Base-by-base conservation (phyloP, 2,329 filamentous ascomycete genomes). In the Clonostachys sp. region DNA sequence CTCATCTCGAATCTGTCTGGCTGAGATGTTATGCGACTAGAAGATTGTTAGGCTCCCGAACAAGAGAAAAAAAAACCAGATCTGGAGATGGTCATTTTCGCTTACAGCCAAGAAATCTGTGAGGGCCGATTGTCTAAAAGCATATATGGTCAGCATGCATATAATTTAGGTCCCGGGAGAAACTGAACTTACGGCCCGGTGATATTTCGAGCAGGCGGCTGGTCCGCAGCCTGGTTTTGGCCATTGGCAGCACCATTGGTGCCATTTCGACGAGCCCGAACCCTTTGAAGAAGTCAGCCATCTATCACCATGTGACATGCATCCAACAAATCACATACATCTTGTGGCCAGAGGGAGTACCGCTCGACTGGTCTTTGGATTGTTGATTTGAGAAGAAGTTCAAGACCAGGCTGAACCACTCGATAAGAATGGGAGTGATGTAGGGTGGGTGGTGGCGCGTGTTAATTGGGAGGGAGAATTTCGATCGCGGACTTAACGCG, bases 21-120 rank as follows among this genome's bases (percentile, higher is more conserved):
- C 77, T 18, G 81, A 88, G 54, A 90, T 90, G 57, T 89, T 89
- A 63, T 88, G 84, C 3, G 85, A 81, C 78, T 86, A 12, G 16
- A 6, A 12, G 13, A 33, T 30, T 30, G 20, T 42, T 13, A 45
- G 34, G 24, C 24, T 30, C n/a, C 34, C 10, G 8, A 17, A n/a
- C 30, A 16, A 42, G 7, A 18, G 12, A 42, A 33, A 12, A 16
- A 34, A 41, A 20, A n/a, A n/a, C n/a, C 5, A 34, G 13, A 45
- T 9, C 42, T 12, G 38, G 16, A 33, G 55, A 30, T 10, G 24
- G 24, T 10, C 24, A 10, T 10, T 30, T 30, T 30, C 24, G 9
- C 70, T 53, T 53, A 74, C 72, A 20, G 75, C 75, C 41, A 80
- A 61, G 50, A 76, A 80, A 52, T 78, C 74, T 3, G 75, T 80